These are phyloP conservation scores for Helenozyma rhizophorensis DNA, from an alignment of 805 yeast genomes.

Conservation along the genomic window DNA sequence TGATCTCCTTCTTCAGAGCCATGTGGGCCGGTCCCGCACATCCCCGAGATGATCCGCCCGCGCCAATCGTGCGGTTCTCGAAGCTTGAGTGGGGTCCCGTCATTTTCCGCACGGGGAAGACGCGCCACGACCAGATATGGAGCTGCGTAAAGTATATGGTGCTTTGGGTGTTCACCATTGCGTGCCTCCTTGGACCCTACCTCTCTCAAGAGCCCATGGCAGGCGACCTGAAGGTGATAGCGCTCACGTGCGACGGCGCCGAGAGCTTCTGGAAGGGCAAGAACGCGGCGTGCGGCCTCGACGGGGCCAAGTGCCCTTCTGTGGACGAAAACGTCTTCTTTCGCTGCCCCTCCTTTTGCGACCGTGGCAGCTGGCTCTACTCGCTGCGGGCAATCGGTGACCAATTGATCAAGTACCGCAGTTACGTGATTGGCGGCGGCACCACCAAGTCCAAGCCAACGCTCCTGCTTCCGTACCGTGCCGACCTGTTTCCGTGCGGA, in stretches of 20 bases:
- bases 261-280: slow-evolving; percentile 67
- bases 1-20: no score
- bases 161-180: slow-evolving; percentile 45
- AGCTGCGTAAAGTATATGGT: slow-evolving; percentile 43
- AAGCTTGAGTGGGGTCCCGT: no score
- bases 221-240: slow-evolving; percentile 24
- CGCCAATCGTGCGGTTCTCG: no score
- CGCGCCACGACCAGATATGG: no score
- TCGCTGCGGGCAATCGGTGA: slow-evolving; percentile 73
- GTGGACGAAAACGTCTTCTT: slow-evolving; percentile 47
- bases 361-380: slow-evolving; percentile 70
- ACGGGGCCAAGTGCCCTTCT: slow-evolving; percentile 58
- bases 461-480: slow-evolving; percentile 63
- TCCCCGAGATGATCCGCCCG: no score
- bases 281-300: slow-evolving; percentile 69
- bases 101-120: no score
- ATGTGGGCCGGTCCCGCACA: no score
- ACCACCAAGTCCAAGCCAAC: slow-evolving; percentile 14
- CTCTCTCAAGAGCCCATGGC: slow-evolving; percentile 37
- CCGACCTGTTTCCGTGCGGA: slow-evolving; percentile 86
- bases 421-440: slow-evolving; percentile 79
- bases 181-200: slow-evolving; percentile 46
- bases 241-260: slow-evolving; percentile 48
- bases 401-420: slow-evolving; percentile 60
- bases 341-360: slow-evolving; percentile 88